Evolutionary conservation across 2,329 filamentous ascomycete genomes (phyloP).

Genomic region (Fusarium pseudonygamai): DNA sequence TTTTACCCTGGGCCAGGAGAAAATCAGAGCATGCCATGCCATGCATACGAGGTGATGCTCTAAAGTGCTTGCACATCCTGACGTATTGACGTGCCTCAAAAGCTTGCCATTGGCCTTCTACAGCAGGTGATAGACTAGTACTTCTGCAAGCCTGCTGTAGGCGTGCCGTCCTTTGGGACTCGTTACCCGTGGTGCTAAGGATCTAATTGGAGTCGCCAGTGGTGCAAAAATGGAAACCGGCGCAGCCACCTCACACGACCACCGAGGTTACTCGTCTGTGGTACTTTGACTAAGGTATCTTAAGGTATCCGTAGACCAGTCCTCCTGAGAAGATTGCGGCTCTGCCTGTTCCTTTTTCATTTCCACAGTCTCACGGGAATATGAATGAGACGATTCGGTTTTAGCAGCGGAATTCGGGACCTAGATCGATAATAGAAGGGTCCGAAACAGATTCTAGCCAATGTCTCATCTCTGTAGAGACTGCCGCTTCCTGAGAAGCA

Average conservation of each 20-base stretch:
- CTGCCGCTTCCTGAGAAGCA: conserved; percentile 1
- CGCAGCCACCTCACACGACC: background rate
- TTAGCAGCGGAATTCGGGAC: background rate
- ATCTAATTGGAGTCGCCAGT: conserved; percentile 16
- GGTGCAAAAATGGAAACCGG: conserved; percentile 16
- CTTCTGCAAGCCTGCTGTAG: conserved; percentile 34
- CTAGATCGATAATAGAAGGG: conserved; percentile 17
- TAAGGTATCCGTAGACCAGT: background rate
- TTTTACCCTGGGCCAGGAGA: conserved; percentile 16
- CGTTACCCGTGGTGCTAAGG: conserved; percentile 21
- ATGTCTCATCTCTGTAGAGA: conserved; percentile 29
- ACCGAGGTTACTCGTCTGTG: conserved; percentile 3
- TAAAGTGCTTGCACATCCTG: conserved; percentile 40
- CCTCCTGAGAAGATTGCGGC: conserved; percentile 17
- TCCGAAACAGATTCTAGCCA: conserved; percentile 17
- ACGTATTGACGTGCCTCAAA: conserved; percentile 13
- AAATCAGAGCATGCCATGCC: background rate
- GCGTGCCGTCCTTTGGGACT: conserved; percentile 20
- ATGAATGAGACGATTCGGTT: background rate
- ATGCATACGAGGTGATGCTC: conserved; percentile 10
- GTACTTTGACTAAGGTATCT: background rate
- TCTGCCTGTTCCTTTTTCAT: conserved; percentile 24
- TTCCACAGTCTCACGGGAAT: conserved; percentile 4
- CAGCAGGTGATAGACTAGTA: conserved; percentile 26
- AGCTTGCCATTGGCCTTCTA: conserved; percentile 23